Percentiles rank a stretch among this genome's conserved stretches.
Conservation (phyloP, 305 asterid genomes). For the Fraxinus platypoda region DNA sequence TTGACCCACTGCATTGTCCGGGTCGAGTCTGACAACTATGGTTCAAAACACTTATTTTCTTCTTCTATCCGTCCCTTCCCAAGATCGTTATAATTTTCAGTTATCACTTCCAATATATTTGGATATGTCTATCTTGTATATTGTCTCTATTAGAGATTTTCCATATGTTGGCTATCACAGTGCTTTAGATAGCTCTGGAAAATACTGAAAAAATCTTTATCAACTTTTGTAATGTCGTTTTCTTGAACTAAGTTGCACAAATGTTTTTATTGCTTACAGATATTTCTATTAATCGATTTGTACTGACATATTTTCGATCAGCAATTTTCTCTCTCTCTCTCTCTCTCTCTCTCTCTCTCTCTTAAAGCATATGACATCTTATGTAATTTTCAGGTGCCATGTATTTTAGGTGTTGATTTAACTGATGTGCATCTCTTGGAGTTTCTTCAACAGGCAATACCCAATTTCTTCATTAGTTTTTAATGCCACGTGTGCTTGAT, state of each 20-base stretch:
- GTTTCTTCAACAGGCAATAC: slow-evolving; percentile 81
- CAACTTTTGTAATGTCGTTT: background rate
- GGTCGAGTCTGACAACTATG: too few species aligned
- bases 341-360: background rate
- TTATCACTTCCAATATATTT: background rate
- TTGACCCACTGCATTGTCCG: too few species aligned
- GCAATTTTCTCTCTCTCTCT: background rate
- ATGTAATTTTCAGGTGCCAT: slow-evolving; percentile 67
- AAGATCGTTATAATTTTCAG: slow-evolving; percentile 4
- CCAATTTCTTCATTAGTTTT: background rate
- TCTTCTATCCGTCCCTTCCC: background rate
- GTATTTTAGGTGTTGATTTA: slow-evolving; percentile 74
- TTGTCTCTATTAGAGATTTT: background rate
- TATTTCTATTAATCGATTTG: background rate
- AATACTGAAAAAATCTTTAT: background rate
- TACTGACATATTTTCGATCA: background rate
- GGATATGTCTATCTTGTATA: background rate
- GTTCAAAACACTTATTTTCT: background rate
- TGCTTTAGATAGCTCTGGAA: background rate
- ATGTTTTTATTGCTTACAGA: background rate
- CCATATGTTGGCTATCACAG: background rate
- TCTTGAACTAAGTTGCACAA: background rate
- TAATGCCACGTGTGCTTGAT: background rate
- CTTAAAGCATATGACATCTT: slow-evolving; percentile 12
- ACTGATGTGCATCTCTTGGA: slow-evolving; percentile 81